A percentile compares a stretch with the other conserved stretches of the same genome.
Evolutionary conservation across 2,329 filamentous ascomycete genomes (phyloP).

Genomic region (Lecanosticta acicola): DNA sequence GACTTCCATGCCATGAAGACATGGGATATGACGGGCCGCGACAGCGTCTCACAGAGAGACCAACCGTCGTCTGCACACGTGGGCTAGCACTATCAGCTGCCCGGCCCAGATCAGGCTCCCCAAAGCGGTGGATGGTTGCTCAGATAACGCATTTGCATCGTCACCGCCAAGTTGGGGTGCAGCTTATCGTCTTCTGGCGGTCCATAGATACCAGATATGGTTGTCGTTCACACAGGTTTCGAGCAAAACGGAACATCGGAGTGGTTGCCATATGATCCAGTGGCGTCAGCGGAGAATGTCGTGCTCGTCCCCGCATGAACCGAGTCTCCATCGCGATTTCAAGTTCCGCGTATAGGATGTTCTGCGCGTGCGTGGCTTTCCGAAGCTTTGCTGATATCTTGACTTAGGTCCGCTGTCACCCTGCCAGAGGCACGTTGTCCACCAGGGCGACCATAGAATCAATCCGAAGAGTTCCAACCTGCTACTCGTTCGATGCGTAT

Average conservation of each 20-base stretch:
- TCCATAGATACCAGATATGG: conserved; percentile 1
- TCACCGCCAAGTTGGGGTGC: not conserved
- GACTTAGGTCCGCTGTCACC: no score
- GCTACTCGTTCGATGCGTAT: no score
- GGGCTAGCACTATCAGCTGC: not conserved
- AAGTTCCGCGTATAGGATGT: no score
- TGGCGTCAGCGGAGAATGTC: not conserved
- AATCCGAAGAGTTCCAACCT: no score
- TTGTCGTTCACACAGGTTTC: conserved; percentile 4
- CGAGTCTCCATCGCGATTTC: conserved; percentile 1
- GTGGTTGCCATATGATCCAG: not conserved
- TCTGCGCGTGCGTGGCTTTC: no score
- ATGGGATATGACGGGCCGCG: not conserved
- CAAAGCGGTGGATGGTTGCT: not conserved
- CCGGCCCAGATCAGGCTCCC: not conserved
- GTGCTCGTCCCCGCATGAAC: not conserved
- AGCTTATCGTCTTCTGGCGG: not conserved
- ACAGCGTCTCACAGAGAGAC: not conserved
- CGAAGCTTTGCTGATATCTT: no score
- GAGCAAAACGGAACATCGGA: not conserved
- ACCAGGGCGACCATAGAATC: no score
- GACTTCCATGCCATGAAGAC: not conserved
- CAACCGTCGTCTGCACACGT: not conserved
- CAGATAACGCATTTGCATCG: not conserved
- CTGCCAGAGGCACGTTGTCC: no score